Evolutionary conservation across 129 eudicot species (phyloP).

Genomic region (Pittosporum tobira): DNA sequence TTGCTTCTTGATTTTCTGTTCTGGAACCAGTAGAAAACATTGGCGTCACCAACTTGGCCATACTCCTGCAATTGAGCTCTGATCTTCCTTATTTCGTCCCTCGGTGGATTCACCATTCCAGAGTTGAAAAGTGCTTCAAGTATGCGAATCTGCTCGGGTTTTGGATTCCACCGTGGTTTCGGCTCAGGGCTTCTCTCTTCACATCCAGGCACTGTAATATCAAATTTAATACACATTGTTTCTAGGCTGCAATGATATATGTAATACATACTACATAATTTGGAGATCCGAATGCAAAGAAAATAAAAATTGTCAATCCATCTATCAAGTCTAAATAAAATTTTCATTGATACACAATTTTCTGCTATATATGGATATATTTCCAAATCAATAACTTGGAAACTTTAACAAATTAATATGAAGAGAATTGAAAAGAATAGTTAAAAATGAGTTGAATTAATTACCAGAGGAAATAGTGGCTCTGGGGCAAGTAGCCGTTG

Average conservation of each 20-base stretch:
- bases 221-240: not conserved
- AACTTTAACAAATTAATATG: not conserved
- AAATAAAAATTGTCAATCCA: no score
- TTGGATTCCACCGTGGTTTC: slow-evolving; percentile 96
- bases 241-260: no score
- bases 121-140: slow-evolving; percentile 89
- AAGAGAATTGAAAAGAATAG: not conserved
- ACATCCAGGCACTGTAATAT: slow-evolving; percentile 32
- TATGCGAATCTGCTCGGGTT: slow-evolving; percentile 87
- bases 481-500: slow-evolving; percentile 29
- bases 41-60: slow-evolving; percentile 97
- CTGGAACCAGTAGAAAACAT: slow-evolving; percentile 95
- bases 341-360: no score
- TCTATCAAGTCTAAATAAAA: no score
- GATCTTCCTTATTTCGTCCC: slow-evolving; percentile 79
- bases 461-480: slow-evolving; percentile 47
- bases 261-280: no score
- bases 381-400: not conserved
- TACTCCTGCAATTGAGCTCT: slow-evolving; percentile 72
- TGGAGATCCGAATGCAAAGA: no score
- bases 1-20: slow-evolving; percentile 90
- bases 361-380: not conserved
- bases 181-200: slow-evolving; percentile 91
- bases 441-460: not conserved
- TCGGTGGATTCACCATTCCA: slow-evolving; percentile 88